Evolutionary conservation across 371 early-diverging fungal genomes (phyloP), one percentile per base, ranked within the genome.

Genomic region (Rhizopus stolonifer): DNA sequence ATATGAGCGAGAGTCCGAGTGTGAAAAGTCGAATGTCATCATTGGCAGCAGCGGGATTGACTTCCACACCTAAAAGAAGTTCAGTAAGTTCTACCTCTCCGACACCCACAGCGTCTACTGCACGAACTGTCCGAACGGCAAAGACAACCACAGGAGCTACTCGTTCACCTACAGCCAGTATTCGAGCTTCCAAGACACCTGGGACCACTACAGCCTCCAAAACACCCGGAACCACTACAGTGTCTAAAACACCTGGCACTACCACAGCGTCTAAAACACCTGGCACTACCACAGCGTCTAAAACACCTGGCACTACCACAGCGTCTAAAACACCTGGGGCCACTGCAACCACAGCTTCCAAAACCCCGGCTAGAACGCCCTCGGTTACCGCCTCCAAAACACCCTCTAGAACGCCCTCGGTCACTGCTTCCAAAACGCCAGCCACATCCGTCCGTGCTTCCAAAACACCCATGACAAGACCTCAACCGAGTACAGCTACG

Each of bases 91-190:
- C 36, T n/a, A 36, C 36, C n/a, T 36, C 36, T 36, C 36, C 62
- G 18, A 54, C 64, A 8, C 60, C 65, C 17, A 59, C 65, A 11
- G 56, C 60, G 17, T 64, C 65, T 15, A 56, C 60, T 10, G 24
- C 52, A 42, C 65, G 65, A 22, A 29, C 48, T 22, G 36, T n/a
- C 8, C 43, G 53, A 34, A 23, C 40, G 5, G 22, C 18, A 17
- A 21, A 50, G 13, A 29, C 52, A 17, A 19, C 49, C 4, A 18
- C 57, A 31, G 32, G 49, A 0, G 24, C 63, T 19, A 58, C 45
- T 36, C 54, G 62, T n/a, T n/a, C n/a, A n/a, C n/a, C n/a, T 7
- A 29, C 31, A 4, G 4, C 31, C 31, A 29, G 31, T 29, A 10
- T 29, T 7, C 31, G 31, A 7, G 31, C 31, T 29, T 29, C 31